Evolutionary conservation across 2,329 filamentous ascomycete species (phyloP).

Genomic region (Neoascochyta sp.): DNA sequence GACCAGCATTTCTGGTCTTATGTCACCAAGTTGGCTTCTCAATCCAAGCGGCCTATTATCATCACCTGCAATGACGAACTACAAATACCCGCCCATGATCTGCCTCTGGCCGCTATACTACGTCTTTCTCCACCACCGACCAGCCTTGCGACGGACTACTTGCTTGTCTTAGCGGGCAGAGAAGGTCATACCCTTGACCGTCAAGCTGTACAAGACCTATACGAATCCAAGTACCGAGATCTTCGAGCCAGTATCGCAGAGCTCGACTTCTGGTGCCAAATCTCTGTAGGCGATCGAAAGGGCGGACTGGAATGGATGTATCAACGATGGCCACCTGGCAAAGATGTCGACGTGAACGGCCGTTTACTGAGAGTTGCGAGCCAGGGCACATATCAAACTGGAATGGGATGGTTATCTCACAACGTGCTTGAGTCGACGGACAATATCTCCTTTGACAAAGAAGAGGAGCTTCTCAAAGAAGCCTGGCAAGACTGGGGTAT

Average conservation of each 20-base stretch:
- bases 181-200: conserved; percentile 80
- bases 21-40: conserved; percentile 69
- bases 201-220: conserved; percentile 65
- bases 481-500: conserved; percentile 65
- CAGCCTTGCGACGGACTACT: conserved; percentile 71
- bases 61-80: conserved; percentile 92
- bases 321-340: conserved; percentile 68
- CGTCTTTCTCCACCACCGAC: conserved; percentile 65
- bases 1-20: conserved; percentile 94
- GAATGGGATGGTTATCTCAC: conserved; percentile 72
- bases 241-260: conserved; percentile 78
- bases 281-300: conserved; percentile 84
- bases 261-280: conserved; percentile 95
- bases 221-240: conserved; percentile 65
- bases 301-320: conserved; percentile 89
- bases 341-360: conserved; percentile 64
- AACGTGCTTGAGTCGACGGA: conserved; percentile 50
- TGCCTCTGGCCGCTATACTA: conserved; percentile 83
- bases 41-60: conserved; percentile 87
- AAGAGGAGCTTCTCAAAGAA: conserved; percentile 63
- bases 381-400: conserved; percentile 68
- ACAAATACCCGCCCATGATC: conserved; percentile 68
- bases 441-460: conserved; percentile 44
- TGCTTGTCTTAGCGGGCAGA: conserved; percentile 77
- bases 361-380: conserved; percentile 75